Evolutionary conservation across 768 basidiomycete species (phyloP).

Genomic region (Crepidotus variabilis): DNA sequence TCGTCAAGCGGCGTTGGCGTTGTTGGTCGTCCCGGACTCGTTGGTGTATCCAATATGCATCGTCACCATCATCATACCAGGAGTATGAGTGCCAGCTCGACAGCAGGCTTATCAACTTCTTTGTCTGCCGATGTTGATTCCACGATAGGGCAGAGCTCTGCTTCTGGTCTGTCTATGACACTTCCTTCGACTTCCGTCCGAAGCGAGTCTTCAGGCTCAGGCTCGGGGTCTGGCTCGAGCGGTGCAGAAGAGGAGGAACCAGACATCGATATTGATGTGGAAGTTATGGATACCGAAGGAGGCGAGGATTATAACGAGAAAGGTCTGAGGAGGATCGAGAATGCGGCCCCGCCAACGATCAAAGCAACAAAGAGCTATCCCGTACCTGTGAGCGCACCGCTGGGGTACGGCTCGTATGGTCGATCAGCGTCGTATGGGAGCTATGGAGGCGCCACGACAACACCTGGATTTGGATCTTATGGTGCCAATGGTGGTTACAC

Average conservation of each 20-base stretch:
- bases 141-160: not conserved
- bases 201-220: constrained; percentile 15
- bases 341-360: not conserved
- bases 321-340: not conserved
- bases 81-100: not conserved
- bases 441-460: not conserved
- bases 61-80: not conserved
- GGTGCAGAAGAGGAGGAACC: constrained; percentile 13
- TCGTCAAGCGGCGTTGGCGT: constrained; percentile 27
- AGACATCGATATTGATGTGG: constrained; percentile 4
- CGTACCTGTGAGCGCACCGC: not conserved
- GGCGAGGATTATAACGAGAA: not conserved
- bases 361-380: not conserved
- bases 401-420: not conserved
- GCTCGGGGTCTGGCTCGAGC: constrained; percentile 14
- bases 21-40: constrained; percentile 57
- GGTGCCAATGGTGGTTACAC: not conserved
- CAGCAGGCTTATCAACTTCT: not conserved
- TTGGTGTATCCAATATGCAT: constrained; percentile 27
- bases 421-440: not conserved
- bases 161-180: not conserved
- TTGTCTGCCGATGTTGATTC: not conserved
- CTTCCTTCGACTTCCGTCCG: constrained; percentile 12
- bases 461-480: not conserved
- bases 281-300: constrained; percentile 7